Evolutionary conservation across 1,284 basidiomycete species (phyloP), one percentile per base, ranked within the genome.

Genomic region (Rhodotorula sp.): DNA sequence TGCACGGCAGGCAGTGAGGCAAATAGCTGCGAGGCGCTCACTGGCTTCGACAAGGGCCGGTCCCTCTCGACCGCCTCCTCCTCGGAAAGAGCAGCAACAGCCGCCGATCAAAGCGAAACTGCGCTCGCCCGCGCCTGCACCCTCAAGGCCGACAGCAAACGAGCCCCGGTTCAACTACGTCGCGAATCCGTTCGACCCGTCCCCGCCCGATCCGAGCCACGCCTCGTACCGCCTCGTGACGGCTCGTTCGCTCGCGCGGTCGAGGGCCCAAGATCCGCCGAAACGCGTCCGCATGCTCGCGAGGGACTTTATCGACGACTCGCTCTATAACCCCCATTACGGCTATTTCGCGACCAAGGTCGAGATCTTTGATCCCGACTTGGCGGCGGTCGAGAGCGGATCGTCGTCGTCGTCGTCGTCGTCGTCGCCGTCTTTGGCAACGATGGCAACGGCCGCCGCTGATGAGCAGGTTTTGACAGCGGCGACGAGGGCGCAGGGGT

Each of bases 231-330:
- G 85, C 26, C 83, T 87, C 54, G 89, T 96, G 70, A 90, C 89
- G 10, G 90, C 93, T 10, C 87, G 89, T 74, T 87, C 90, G 69
- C 82, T 95, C 65, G 87, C 87, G 72, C 52, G n/a, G n/a, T 26
- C 23, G 14, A 81, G 81, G 67, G 82, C 84, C 67, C 84, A 81
- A n/a, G 83, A 84, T 62, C 92, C 91, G 5, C 96, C 95, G 4
- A 87, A 85, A 29, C 84, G 87, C 65, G 93, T 95, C 62, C 92
- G 92, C 81, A 97, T 98, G 92, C 89, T 99, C 49, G 89, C 91
- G 60, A 87, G 97, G 72, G 96, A 99, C 83, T 99, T 92, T 81
- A 95, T 99, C 76, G 92, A 98, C 79, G 97, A 99, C 81, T 90
- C 91, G 26, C 83, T 99, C 58, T 99, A 99, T 84, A 98, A 99